Conservation (phyloP, 2,329 filamentous ascomycete genomes). For the Trichoderma cornu-damae region DNA sequence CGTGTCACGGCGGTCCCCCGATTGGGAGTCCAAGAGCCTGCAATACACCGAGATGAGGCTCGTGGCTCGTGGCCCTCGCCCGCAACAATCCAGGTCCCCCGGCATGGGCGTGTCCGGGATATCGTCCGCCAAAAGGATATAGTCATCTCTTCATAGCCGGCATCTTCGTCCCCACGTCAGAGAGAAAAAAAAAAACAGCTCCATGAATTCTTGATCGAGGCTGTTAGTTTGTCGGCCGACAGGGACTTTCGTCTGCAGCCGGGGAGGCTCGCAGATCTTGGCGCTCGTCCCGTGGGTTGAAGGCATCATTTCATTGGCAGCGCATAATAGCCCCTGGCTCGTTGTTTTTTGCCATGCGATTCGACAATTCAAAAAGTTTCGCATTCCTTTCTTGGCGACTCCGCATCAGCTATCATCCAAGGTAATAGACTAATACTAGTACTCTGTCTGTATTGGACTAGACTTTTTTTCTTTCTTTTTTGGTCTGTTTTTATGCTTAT, state of each 20-base stretch:
- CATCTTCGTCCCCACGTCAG: neutral
- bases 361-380: conserved; percentile 11
- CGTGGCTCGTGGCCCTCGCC: neutral
- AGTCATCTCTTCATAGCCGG: neutral
- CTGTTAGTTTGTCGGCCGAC: neutral
- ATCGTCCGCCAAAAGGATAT: neutral
- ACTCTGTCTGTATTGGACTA: neutral
- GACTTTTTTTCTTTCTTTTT: neutral
- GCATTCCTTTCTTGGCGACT: neutral
- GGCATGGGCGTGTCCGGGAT: neutral
- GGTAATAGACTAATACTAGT: no score
- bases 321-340: neutral
- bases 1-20: neutral
- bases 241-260: neutral
- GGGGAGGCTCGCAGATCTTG: neutral
- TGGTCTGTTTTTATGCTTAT: conserved; percentile 13
- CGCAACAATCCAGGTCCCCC: neutral
- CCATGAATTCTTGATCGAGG: neutral
- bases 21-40: neutral
- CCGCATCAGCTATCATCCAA: neutral
- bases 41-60: neutral
- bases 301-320: conserved; percentile 4
- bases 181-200: neutral
- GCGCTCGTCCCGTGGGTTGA: conserved; percentile 10
- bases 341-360: neutral